Evolutionary conservation across 2,329 filamentous ascomycete species (phyloP).

Genomic region (Rutstroemia sp.): DNA sequence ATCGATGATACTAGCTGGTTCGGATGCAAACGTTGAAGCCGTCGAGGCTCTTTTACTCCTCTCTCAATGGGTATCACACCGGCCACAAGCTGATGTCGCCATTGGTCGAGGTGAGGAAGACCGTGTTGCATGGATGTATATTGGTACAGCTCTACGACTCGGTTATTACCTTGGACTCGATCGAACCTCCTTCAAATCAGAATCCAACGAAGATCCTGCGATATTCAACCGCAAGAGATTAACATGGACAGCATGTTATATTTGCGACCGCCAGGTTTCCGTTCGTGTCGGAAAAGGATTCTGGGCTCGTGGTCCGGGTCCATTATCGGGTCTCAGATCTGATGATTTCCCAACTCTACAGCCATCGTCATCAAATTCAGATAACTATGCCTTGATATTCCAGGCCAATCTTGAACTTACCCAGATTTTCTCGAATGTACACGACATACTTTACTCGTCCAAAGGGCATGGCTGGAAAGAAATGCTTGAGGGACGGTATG

Average conservation of each 20-base stretch:
- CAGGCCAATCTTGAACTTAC: conserved; percentile 66
- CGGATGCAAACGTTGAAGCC: conserved; percentile 60
- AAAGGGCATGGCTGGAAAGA: conserved; percentile 62
- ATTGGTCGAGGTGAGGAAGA: conserved; percentile 69
- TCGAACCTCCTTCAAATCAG: conserved; percentile 57
- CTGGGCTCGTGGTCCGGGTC: conserved; percentile 67
- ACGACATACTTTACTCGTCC: conserved; percentile 66
- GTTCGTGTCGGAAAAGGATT: conserved; percentile 66
- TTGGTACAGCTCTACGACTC: conserved; percentile 61
- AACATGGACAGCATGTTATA: conserved; percentile 63
- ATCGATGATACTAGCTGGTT: conserved; percentile 58
- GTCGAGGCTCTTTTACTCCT: conserved; percentile 64
- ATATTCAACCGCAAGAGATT: conserved; percentile 56
- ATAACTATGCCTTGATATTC: conserved; percentile 62
- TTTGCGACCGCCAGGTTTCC: conserved; percentile 55
- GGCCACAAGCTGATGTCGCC: conserved; percentile 23
- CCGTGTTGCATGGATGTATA: conserved; percentile 70
- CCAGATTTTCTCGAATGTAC: conserved; percentile 65
- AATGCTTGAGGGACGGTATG: conserved; percentile 64
- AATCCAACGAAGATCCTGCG: conserved; percentile 50
- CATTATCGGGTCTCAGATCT: conserved; percentile 44
- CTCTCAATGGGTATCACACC: conserved; percentile 55
- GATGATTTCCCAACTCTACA: conserved; percentile 47
- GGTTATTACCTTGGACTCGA: conserved; percentile 66
- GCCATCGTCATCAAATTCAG: conserved; percentile 48